Conservation (phyloP, 73 alveolate genomes). For the Symbiodinium natans region DNA sequence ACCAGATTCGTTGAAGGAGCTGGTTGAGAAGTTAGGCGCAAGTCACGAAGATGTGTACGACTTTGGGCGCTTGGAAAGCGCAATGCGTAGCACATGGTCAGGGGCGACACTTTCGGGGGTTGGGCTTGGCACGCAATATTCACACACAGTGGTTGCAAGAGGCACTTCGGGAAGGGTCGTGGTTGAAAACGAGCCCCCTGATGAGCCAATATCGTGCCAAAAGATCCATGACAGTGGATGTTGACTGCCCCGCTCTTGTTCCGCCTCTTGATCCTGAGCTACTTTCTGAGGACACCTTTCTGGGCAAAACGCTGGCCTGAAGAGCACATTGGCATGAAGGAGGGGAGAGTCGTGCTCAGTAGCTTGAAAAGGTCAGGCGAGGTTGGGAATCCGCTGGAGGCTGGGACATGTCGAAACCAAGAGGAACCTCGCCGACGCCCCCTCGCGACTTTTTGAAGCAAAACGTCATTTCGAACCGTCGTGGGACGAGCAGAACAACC, state of each 20-base stretch:
- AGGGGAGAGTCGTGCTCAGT: conserved; percentile 24
- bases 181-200: not conserved
- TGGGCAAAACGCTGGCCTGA: not conserved
- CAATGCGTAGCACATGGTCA: not conserved
- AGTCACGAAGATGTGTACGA: not conserved
- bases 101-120: too few species aligned
- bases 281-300: not conserved
- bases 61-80: not conserved
- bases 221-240: not conserved
- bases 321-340: conserved; percentile 17
- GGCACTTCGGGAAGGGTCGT: not conserved
- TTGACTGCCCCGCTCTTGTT: conserved; percentile 25
- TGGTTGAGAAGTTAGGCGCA: not conserved
- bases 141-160: not conserved
- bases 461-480: not conserved
- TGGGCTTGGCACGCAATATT: not conserved
- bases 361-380: not conserved
- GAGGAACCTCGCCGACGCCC: conserved; percentile 29
- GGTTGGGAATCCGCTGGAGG: not conserved
- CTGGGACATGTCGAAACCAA: conserved; percentile 24
- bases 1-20: not conserved
- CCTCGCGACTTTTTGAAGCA: not conserved
- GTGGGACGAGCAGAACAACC: not conserved
- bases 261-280: not conserved
- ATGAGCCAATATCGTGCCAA: not conserved